Evolutionary conservation across 371 early-diverging fungal genomes (phyloP), one percentile per base, ranked within the genome.

Genomic region (Mortierella sp.): DNA sequence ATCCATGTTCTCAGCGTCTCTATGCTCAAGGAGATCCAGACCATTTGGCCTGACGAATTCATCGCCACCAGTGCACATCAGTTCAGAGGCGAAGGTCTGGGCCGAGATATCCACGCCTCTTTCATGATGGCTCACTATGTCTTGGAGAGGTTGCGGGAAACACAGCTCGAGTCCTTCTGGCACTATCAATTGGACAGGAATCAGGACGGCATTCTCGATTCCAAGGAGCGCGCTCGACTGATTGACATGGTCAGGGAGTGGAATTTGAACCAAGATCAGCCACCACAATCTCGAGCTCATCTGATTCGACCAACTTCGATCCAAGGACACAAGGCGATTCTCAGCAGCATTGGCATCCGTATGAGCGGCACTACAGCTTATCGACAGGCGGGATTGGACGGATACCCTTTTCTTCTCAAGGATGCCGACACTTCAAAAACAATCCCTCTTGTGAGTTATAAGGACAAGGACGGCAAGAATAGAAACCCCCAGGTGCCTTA

Each of bases 61-160:
- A 47, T 60, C 60, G 16, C 28, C 2, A 87, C 89, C 19, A 72
- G 80, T 21, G 82, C 84, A 0, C 89, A 88, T 45, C 81, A 78
- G 7, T 88, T 88, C 70, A 76, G 89, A 73, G 84, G 84, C 28
- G 84, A 84, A 65, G 80, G 78, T 10, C 74, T 84, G n/a, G 80
- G 71, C 31, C 48, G 45, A 5, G 89, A 88, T 42, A 76, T 87
- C 50, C 87, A 87, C 11, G 76, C 76, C 14, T 77, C 87, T 21
- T 88, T 88, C 78, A 73, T 88, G n/a, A 82, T 84, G 73, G 83
- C 84, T 5, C 87, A 88, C 77, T 88, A 88, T 57, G 77, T 88
- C 71, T 34, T 84, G 31, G 89, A 88, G 50, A 83, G 71, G 72
- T 78, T 81, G n/a, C 75, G 87, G 10, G 87, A 88, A 75, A 84